These are phyloP conservation scores for Podosphaera fusca DNA, from an alignment of 2,329 filamentous ascomycete genomes.

Conservation along the genomic window DNA sequence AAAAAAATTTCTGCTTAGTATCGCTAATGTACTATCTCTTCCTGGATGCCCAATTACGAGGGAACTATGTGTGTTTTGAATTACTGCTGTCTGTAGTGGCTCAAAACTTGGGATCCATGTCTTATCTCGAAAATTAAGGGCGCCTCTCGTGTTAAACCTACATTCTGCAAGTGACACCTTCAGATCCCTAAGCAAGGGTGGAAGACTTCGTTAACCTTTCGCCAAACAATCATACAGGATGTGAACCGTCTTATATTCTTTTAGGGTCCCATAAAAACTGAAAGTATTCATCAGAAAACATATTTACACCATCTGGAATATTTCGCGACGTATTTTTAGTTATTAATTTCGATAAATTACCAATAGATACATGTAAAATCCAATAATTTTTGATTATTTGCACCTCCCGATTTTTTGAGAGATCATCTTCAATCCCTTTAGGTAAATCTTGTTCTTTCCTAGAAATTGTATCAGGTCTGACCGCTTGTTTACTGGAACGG, in stretches of 20 bases:
- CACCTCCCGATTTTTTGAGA: background rate
- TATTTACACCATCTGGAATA: background rate
- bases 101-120: no score
- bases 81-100: no score
- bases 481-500: background rate
- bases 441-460: background rate
- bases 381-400: background rate
- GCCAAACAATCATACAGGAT: no score
- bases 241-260: background rate
- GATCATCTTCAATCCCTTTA: background rate
- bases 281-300: background rate
- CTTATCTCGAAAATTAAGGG: no score
- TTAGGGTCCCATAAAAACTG: background rate
- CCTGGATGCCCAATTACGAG: no score
- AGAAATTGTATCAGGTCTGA: background rate
- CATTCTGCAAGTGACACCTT: no score
- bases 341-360: background rate
- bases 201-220: no score
- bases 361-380: background rate
- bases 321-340: background rate
- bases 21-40: no score
- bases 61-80: no score
- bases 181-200: no score
- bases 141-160: no score
- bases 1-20: background rate